These are phyloP conservation scores for Vitis riparia DNA, from an alignment of 164 flowering plant species.

Conservation along the genomic window DNA sequence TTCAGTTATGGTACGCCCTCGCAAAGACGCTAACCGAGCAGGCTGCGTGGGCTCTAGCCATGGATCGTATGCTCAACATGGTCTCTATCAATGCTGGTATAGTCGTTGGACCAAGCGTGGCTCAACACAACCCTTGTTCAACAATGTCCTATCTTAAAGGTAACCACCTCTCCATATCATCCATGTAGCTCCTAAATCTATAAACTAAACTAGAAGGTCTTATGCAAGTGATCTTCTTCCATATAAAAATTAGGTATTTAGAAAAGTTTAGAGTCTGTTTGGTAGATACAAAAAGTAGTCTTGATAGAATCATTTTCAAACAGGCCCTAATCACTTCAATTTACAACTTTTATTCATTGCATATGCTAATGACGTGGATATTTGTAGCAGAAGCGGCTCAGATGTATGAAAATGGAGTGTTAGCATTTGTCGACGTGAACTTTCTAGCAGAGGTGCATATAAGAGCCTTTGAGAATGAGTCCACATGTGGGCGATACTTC, in stretches of 20 bases:
- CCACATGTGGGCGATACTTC: slow-evolving; percentile 60
- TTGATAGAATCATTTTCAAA: not conserved
- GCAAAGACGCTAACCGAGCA: slow-evolving; percentile 67
- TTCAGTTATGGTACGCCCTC: slow-evolving; percentile 73
- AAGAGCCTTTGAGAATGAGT: slow-evolving; percentile 52
- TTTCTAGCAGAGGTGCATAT: slow-evolving; percentile 63
- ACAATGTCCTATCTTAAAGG: slow-evolving; percentile 68
- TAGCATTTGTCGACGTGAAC: slow-evolving; percentile 56
- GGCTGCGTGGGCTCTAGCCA: slow-evolving; percentile 83
- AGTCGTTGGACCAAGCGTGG: slow-evolving; percentile 48
- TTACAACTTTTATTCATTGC: too few species aligned
- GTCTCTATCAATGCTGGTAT: slow-evolving; percentile 68
- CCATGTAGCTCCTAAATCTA: too few species aligned
- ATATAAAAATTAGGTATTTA: too few species aligned
- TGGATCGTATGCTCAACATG: slow-evolving; percentile 76
- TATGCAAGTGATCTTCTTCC: too few species aligned
- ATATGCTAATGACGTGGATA: not conserved
- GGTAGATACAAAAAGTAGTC: not conserved
- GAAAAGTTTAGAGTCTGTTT: too few species aligned
- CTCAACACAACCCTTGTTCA: slow-evolving; percentile 40
- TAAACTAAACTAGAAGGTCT: too few species aligned
- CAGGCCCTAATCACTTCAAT: too few species aligned
- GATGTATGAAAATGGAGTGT: slow-evolving; percentile 70
- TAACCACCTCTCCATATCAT: not conserved
- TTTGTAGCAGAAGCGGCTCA: slow-evolving; percentile 54